Evolutionary conservation across 1,284 basidiomycete species (phyloP), one percentile per base, ranked within the genome.

Genomic region (Xerocomus nothofagi): DNA sequence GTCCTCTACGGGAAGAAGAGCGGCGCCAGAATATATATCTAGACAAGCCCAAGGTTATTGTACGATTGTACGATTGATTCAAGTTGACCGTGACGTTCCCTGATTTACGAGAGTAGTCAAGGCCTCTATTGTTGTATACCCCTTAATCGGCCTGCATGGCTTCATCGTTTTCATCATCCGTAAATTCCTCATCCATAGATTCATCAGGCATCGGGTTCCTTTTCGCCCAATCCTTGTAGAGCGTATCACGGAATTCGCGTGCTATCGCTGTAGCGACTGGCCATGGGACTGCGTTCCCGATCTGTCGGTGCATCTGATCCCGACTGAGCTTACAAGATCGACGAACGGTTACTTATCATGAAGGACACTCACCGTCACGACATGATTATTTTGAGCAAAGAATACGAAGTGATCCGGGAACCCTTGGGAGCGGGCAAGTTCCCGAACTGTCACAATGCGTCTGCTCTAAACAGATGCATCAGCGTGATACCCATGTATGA

Each of bases 221-320:
- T 20, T 60, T 65, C 43, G 57, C 57, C 83, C 82, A 86, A 42
- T 74, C 67, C 52, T 74, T 72, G 53, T 80, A 76, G 34, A 79
- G 55, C 1, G 75, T 73, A 9, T 72, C 66, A 15, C 74, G 67
- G 30, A 90, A 71, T 58, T 86, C 78, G 18, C 78, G 71, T 23
- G 84, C 87, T 6, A 90, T 68, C 0, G 87, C 88, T 24, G 66
- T 64, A 11, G 76, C 76, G 12, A 90, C 67, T 4, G 73, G 84
- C 72, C 81, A 78, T 1, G 87, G 80, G 2, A 89, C 84, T 0
- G 86, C 85, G 56, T 90, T 90, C 15, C 87, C 87, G 53, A 90
- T 88, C 56, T 87, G 84, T 30, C 83, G 73, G 54, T 87, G 86
- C 73, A 88, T 84, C 85, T 88, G 17, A 17, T 15, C 30, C 12